Evolutionary conservation across 352 stramenopile genomes (phyloP).

Genomic region (Pythium rishiriense): DNA sequence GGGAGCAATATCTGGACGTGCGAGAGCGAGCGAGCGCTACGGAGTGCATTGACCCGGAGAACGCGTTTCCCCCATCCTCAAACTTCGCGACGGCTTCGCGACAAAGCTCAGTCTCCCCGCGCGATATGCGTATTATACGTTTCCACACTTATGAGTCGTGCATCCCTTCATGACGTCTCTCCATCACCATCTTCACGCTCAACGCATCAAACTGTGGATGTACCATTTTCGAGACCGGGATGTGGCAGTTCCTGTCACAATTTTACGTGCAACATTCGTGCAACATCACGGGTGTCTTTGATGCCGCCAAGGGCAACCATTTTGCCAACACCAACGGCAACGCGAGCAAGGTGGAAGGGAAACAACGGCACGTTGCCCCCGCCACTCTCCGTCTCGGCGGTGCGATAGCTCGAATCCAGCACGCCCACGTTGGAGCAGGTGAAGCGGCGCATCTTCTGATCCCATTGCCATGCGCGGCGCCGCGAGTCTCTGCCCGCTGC

Average conservation of each 20-base stretch:
- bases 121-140: too few species aligned
- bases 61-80: too few species aligned
- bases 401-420: neutral
- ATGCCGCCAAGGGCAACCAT: constrained; percentile 22
- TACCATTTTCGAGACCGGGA: too few species aligned
- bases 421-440: constrained; percentile 10
- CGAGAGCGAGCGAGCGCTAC: too few species aligned
- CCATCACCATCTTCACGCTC: too few species aligned
- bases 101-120: too few species aligned
- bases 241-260: neutral
- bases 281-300: constrained; percentile 6
- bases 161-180: too few species aligned
- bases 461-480: constrained; percentile 46
- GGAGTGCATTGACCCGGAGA: too few species aligned
- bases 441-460: neutral
- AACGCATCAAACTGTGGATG: too few species aligned
- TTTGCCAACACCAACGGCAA: constrained; percentile 20
- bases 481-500: constrained; percentile 59
- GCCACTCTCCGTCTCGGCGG: constrained; percentile 6
- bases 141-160: too few species aligned
- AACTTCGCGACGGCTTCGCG: too few species aligned
- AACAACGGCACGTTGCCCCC: constrained; percentile 3
- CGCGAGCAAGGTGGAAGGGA: constrained; percentile 11
- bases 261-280: constrained; percentile 32
- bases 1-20: too few species aligned